phyloP scores from a whole-genome alignment of 176 grass and related monocot species.

The Elaeis guineensis region DNA sequence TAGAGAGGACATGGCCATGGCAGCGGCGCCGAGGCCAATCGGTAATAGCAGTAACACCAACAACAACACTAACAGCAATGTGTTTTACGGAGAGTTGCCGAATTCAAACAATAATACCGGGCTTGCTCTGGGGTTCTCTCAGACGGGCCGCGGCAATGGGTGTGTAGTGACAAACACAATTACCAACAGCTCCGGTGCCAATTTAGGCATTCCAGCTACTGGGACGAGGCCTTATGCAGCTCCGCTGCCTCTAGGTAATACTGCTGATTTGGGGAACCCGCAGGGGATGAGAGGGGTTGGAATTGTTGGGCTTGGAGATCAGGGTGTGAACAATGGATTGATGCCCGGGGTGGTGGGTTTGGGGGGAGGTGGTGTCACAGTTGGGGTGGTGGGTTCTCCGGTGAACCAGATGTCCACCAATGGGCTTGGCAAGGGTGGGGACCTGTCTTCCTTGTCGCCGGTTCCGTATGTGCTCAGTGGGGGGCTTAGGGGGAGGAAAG shows the following conservation, averaged over 20 bases:
- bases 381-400: slow-evolving; percentile 17
- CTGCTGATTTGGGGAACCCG: background rate
- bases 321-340: slow-evolving; percentile 28
- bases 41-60: slow-evolving; percentile 19
- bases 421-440: slow-evolving; percentile 36
- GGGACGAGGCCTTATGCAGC: background rate
- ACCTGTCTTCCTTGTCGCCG: slow-evolving; percentile 43
- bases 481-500: slow-evolving; percentile 42
- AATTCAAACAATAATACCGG: background rate
- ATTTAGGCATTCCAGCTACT: background rate
- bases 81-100: slow-evolving; percentile 36
- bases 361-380: slow-evolving; percentile 15
- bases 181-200: background rate
- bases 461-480: slow-evolving; percentile 49
- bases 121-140: slow-evolving; percentile 2
- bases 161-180: slow-evolving; percentile 13
- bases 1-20: slow-evolving; percentile 28
- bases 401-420: slow-evolving; percentile 15
- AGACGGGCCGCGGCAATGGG: background rate
- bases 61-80: slow-evolving; percentile 15
- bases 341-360: slow-evolving; percentile 32
- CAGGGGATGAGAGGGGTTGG: slow-evolving; percentile 10
- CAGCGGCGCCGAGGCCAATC: too few species aligned
- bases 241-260: background rate
- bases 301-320: slow-evolving; percentile 33